Evolutionary conservation across 495 filamentous ascomycete species (phyloP).

Genomic region (Sordaria brevicollis): DNA sequence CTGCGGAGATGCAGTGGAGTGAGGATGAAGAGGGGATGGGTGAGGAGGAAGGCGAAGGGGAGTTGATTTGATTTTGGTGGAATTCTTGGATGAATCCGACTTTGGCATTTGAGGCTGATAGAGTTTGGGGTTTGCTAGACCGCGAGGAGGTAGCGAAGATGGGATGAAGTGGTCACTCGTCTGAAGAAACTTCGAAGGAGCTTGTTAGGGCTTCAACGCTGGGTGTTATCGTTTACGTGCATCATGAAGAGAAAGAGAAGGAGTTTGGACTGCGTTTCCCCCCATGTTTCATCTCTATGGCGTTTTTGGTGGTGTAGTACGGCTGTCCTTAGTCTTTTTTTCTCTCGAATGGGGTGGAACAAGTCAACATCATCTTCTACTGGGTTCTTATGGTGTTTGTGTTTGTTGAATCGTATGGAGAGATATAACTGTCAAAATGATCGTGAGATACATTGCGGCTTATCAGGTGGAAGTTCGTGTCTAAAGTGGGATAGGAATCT

Average conservation of each 20-base stretch:
- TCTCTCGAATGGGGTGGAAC: not conserved
- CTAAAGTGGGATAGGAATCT: too few species aligned
- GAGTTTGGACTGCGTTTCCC: not conserved
- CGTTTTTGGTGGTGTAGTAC: not conserved
- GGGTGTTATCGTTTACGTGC: not conserved
- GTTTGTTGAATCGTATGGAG: too few species aligned
- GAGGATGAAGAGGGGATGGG: slow-evolving; percentile 31
- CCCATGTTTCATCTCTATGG: not conserved
- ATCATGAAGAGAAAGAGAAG: not conserved
- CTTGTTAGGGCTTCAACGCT: not conserved
- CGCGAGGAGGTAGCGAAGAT: not conserved
- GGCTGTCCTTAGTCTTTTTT: not conserved
- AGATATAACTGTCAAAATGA: too few species aligned
- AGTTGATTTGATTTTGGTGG: slow-evolving; percentile 15
- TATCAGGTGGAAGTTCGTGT: too few species aligned
- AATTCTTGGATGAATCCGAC: not conserved
- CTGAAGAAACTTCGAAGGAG: too few species aligned
- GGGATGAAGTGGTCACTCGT: not conserved
- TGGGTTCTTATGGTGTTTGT: too few species aligned
- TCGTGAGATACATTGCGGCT: too few species aligned
- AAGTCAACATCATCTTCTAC: not conserved
- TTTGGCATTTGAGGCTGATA: not conserved
- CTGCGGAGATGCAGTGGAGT: slow-evolving; percentile 35
- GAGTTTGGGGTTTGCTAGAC: not conserved
- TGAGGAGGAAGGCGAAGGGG: slow-evolving; percentile 37